Evolutionary conservation across 2,329 filamentous ascomycete species (phyloP), one percentile per base, ranked within the genome.

Genomic region (Paraphaeosphaeria sporulosa): DNA sequence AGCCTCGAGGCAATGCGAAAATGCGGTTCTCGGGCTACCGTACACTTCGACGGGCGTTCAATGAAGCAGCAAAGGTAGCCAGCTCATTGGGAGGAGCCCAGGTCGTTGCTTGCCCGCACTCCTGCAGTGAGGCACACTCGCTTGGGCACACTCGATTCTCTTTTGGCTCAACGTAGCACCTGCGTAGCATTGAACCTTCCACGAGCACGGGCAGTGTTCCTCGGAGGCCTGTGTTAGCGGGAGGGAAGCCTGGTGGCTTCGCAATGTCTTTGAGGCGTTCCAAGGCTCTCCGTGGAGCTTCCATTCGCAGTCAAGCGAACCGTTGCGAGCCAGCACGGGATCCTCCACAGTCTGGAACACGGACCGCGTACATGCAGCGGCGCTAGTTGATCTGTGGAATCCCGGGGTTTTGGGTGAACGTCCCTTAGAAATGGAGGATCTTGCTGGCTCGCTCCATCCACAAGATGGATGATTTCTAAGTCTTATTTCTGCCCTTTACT

Each of bases 331-430:
- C 38, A 49, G 51, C 17, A n/a, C 19, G 44, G 34, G 23, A n/a
- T 27, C 13, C 21, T 52, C 49, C 49, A 42, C 49, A 21, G n/a
- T 21, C 17, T 34, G 34, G 21, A 30, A 43, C 13, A 34, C 34
- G 38, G 30, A 56, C 50, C 34, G 52, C 53, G 58, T 60, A 47
- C 58, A 46, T 57, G 52, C 58, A 60, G 50, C 51, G 13, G 25
- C 57, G 50, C 50, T 59, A 55, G 27, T 9, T 59, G 42, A 32
- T 17, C 3, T 19, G n/a, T 30, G 25, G 15, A 17, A 17, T 12
- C 17, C 19, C 23, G 7, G 44, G 44, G 25, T 47, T 30, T 4
- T 23, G 19, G 44, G 42, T 21, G 42, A 44, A 32, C 30, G 30
- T 32, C 10, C 10, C 30, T 9, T 12, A 8, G 30, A 12, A 12